Conservation (phyloP, 176 grass and related monocot genomes). For the Oryza officinalis region DNA sequence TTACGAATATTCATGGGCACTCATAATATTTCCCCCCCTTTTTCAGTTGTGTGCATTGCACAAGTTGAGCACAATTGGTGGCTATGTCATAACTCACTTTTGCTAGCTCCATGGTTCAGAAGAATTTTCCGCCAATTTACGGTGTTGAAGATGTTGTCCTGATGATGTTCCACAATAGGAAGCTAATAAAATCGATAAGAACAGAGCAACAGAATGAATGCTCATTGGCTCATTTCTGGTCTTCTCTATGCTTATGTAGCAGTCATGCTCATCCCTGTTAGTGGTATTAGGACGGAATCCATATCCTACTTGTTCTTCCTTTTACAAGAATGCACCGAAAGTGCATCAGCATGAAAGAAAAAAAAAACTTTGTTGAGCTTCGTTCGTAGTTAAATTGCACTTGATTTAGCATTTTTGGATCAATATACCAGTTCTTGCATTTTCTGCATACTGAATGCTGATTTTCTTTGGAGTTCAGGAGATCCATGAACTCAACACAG, state of each 20-base stretch:
- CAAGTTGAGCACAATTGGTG: background rate
- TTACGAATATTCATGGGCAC: background rate
- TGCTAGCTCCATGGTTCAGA: background rate
- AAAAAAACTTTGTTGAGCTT: background rate
- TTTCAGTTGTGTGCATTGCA: background rate
- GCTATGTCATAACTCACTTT: background rate
- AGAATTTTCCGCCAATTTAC: background rate
- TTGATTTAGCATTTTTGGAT: background rate
- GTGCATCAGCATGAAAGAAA: slow-evolving; percentile 18
- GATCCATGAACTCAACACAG: slow-evolving; percentile 17
- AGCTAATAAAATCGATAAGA: background rate
- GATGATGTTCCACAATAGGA: background rate
- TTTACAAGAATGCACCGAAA: background rate
- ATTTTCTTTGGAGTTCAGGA: background rate
- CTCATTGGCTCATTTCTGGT: background rate
- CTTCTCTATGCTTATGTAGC: background rate
- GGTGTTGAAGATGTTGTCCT: background rate
- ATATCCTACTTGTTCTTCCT: background rate
- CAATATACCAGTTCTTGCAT: background rate
- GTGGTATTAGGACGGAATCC: background rate
- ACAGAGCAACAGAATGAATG: background rate
- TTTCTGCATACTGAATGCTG: background rate
- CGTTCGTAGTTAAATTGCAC: background rate
- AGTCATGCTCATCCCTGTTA: background rate
- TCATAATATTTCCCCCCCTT: background rate